Base-by-base conservation (phyloP, 768 basidiomycete genomes). In the Podaxis mareebaensis region DNA sequence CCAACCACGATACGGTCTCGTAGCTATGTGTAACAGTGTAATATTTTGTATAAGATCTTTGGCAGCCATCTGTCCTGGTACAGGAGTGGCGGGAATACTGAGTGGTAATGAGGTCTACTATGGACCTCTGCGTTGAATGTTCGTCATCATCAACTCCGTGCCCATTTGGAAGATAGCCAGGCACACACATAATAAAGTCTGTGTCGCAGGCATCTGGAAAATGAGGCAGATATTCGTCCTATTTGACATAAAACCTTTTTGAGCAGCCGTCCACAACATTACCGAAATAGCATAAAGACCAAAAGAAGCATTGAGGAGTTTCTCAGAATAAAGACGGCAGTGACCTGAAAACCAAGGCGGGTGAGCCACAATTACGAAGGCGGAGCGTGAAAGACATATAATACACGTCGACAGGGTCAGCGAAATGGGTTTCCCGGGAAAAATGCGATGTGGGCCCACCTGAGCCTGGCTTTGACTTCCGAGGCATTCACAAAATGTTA, bases 211-310 rank as follows among this genome's bases (percentile, higher is more conserved):
- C 85, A 88, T 89, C 87, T 24, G 49, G 39, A 61, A 39, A 30
- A 20, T 54, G 36, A 44, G 52, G 39, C 5, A 30, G 1, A 55
- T 24, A 26, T 62, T 52, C 38, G 7, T 33, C 33, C 26, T 46
- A 88, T 88, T 80, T 91, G 90, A 69, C 1, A 92, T 90, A 48
- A 88, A 90, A 2, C 91, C 92, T 69, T 93, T 91, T 67, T 92
- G 90, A 0, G 86, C 91, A 53, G 87, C 83, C 3, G 87, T 84
- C 0, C 92, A 91, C 71, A 92, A 75, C 30, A 83, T 74, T 20
- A 90, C 88, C 36, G 93, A 75, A 22, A 82, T 73, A 4, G 87
- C 67, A 11, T 90, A 80, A 44, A 90, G 83, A 10, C 77, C 78
- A 17, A 82, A 61, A 1, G 76, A 76, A 4, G 90, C 90, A 20